Evolutionary conservation across 106 monocot genomes (phyloP), one percentile per base, ranked within the genome.

Genomic region (Vanilla planifolia): DNA sequence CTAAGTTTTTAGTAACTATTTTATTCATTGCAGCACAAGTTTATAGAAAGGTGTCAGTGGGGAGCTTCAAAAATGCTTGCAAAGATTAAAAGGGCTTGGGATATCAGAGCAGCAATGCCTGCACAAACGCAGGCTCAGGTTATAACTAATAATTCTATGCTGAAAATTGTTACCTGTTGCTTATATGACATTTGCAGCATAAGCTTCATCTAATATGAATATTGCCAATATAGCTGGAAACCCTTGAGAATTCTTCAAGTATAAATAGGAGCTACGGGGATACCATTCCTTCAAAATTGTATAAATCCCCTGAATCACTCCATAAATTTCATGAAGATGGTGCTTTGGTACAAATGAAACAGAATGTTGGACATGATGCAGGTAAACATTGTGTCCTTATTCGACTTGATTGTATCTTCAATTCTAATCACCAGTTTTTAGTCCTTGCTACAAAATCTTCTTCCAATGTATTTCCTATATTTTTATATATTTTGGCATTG

Each of bases 41-140:
- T 98, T 69, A 81, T 92, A 66, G 98, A 98, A 53, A 98, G 81
- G 59, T 81, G 85, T 51, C 81, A 70, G 14, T 71, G 63, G 62
- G 92, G 88, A 67, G 98, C 98, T 74, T 79, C 82, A 4, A 92
- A 88, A 60, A 88, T 98, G 88, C 42, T 88, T 30, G 81, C 91
- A 26, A 92, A 87, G 72, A 76, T 98, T 19, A 78, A 92, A 72
- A 81, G 78, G 65, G 92, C 98, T 48, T 81, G 82, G 71, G 79
- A 98, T 47, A 74, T 92, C 24, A 79, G 84, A 71, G 79, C 62
- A 56, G 48, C 73, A 60, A 73, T 96, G 66, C 87, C 78, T 61
- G 70, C 74, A 14, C 76, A 93, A 66, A 72, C 75, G 39, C 67
- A 78, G 20, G 76, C 61, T 43, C 71, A 68, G 53, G 53, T 74